Evolutionary conservation across 1,284 basidiomycete species (phyloP).

Genomic region (Exobasidium rhododendri): DNA sequence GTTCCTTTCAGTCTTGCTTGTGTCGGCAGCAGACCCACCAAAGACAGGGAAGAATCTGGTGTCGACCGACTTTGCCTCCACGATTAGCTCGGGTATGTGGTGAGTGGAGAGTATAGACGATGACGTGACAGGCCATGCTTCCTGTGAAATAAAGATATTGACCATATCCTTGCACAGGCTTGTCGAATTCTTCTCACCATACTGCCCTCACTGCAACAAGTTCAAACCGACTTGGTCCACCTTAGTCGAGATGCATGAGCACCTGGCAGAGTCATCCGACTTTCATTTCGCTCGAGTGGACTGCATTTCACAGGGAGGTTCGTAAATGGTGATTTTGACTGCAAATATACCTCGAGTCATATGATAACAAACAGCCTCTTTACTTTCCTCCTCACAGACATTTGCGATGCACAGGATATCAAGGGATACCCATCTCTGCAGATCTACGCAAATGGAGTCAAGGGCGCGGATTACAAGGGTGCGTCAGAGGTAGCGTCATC

Average conservation of each 20-base stretch:
- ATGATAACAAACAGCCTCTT: neutral
- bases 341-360: neutral
- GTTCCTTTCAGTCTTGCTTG: no score
- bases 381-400: neutral
- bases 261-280: conserved; percentile 58
- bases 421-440: conserved; percentile 12
- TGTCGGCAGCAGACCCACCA: neutral
- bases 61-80: neutral
- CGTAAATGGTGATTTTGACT: neutral
- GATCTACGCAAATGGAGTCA: conserved; percentile 7
- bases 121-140: no score
- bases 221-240: conserved; percentile 82
- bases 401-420: conserved; percentile 10
- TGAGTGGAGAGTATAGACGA: neutral
- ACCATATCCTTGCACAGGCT: no score
- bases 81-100: neutral
- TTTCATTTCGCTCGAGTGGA: conserved; percentile 49
- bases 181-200: conserved; percentile 61
- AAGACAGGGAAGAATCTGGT: conserved; percentile 2
- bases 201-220: conserved; percentile 70
- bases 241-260: conserved; percentile 63
- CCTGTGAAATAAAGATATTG: no score
- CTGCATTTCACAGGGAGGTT: conserved; percentile 31
- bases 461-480: conserved; percentile 10
- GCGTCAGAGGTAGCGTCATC: neutral